Conservation (phyloP, 495 filamentous ascomycete genomes). For the Geopyxis carbonaria region DNA sequence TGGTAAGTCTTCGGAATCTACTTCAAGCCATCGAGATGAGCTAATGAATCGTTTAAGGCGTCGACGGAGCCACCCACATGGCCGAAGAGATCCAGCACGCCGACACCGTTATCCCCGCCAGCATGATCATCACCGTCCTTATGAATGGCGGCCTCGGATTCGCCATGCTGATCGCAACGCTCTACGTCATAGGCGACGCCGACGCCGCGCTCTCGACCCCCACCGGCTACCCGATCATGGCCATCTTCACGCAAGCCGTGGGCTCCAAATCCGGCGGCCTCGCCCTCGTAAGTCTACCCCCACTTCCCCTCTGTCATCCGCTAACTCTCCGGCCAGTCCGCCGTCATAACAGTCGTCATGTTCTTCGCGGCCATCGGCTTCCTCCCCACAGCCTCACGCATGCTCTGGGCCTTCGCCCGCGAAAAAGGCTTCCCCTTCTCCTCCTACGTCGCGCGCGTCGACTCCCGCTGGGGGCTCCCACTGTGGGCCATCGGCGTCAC, state of each 20-base stretch:
- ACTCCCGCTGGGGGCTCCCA: not conserved
- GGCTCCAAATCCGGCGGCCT: conserved; percentile 26
- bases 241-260: conserved; percentile 27
- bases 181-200: conserved; percentile 32
- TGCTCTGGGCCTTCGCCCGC: conserved; percentile 37
- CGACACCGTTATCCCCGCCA: conserved; percentile 28
- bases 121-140: conserved; percentile 30
- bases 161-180: conserved; percentile 28
- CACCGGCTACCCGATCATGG: conserved; percentile 34
- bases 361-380: conserved; percentile 26
- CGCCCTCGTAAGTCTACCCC: conserved; percentile 26
- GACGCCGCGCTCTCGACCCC: conserved; percentile 26
- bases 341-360: conserved; percentile 27
- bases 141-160: conserved; percentile 34
- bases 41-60: too few relatives aligned
- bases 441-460: conserved; percentile 24
- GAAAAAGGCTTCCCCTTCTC: conserved; percentile 35
- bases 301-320: conserved; percentile 32
- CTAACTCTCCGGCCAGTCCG: too few relatives aligned
- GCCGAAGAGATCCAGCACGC: conserved; percentile 34
- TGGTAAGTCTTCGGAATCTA: too few relatives aligned
- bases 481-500: not conserved
- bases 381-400: conserved; percentile 34
- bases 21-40: too few relatives aligned
- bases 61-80: conserved; percentile 8